Percentiles rank a stretch among this genome's conserved stretches.
These are phyloP conservation scores for Psilocybe cubensis DNA, from an alignment of 768 basidiomycete species.

Conservation along the genomic window DNA sequence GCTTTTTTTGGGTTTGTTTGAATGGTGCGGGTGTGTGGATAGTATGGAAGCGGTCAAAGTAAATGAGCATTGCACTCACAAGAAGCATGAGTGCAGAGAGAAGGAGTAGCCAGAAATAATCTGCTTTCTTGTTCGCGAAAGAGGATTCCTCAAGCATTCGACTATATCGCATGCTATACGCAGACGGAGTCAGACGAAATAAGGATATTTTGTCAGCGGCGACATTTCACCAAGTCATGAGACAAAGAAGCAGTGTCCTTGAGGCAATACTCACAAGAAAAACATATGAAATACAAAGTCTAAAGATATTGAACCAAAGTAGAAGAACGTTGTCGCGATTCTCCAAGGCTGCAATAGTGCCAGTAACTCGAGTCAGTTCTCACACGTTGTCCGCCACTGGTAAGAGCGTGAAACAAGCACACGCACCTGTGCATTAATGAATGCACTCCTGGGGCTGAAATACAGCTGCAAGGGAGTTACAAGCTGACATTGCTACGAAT, in stretches of 20 bases:
- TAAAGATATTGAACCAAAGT: slow-evolving; percentile 91
- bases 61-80: slow-evolving; percentile 46
- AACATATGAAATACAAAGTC: slow-evolving; percentile 98
- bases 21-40: slow-evolving; percentile 9
- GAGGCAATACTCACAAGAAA: slow-evolving; percentile 80
- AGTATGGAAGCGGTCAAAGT: neutral
- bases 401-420: neutral
- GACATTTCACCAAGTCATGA: neutral
- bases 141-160: slow-evolving; percentile 97
- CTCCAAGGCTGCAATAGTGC: slow-evolving; percentile 74
- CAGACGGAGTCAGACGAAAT: neutral
- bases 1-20: neutral
- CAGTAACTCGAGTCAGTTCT: slow-evolving; percentile 1
- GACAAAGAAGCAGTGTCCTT: neutral
- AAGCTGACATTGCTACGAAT: slow-evolving; percentile 83
- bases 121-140: slow-evolving; percentile 87
- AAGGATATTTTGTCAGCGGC: neutral
- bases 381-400: neutral
- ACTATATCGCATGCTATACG: slow-evolving; percentile 89
- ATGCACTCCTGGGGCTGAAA: slow-evolving; percentile 87
- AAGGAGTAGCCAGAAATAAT: slow-evolving; percentile 94
- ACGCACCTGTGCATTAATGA: slow-evolving; percentile 78
- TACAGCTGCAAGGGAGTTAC: slow-evolving; percentile 92
- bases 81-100: slow-evolving; percentile 86
- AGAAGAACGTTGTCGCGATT: slow-evolving; percentile 89